Percentiles rank a stretch among this genome's conserved stretches.
Evolutionary conservation across 331 rosid genomes (phyloP).

Genomic region (Pyracantha coccinea): DNA sequence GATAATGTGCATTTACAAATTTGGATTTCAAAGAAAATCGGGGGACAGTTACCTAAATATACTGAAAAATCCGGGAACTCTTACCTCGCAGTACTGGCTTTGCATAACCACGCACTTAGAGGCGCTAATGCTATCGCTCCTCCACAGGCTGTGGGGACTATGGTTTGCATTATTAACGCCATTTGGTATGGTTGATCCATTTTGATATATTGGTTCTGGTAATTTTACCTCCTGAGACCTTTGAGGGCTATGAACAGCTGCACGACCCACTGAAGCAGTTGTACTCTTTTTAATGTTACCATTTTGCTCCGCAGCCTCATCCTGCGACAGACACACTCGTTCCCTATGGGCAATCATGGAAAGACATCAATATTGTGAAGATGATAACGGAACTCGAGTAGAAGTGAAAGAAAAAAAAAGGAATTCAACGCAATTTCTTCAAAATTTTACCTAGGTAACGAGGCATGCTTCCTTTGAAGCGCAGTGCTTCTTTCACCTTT

Average conservation of each 20-base stretch:
- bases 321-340: constrained; percentile 29
- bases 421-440: neutral
- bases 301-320: constrained; percentile 32
- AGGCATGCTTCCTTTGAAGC: constrained; percentile 47
- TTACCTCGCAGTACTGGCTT: constrained; percentile 14
- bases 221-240: constrained; percentile 15
- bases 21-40: neutral
- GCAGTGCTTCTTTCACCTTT: constrained; percentile 34
- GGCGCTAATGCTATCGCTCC: constrained; percentile 38
- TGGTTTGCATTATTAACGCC: constrained; percentile 20
- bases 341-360: constrained; percentile 26
- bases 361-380: neutral
- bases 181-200: constrained; percentile 21
- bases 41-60: neutral
- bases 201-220: constrained; percentile 6
- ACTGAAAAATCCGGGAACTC: neutral
- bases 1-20: too few species aligned
- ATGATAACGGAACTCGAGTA: neutral
- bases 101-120: constrained; percentile 29
- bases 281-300: constrained; percentile 4
- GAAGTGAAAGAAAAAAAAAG: neutral
- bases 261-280: constrained; percentile 37
- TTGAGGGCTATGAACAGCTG: constrained; percentile 35
- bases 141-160: constrained; percentile 28
- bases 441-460: constrained; percentile 51